Conservation (phyloP, 495 filamentous ascomycete genomes). For the Aspergillus avenaceus region DNA sequence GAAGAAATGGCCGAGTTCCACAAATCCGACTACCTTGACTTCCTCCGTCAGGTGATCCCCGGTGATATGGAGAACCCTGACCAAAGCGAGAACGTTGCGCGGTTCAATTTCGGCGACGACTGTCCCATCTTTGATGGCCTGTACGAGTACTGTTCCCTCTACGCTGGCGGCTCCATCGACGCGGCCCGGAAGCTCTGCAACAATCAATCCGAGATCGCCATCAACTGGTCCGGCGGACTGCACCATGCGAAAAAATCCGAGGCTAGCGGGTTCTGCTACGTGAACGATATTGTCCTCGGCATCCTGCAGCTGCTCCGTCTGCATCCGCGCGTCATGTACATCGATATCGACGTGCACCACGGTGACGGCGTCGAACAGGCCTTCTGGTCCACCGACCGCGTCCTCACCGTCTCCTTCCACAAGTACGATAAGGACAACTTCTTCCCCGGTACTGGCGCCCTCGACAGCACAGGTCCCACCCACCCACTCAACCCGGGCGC, state of each 20-base stretch:
- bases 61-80: conserved; percentile 44
- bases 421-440: conserved; percentile 85
- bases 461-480: conserved; percentile 54
- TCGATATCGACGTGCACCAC: conserved; percentile 98
- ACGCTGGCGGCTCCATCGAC: conserved; percentile 83
- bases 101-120: conserved; percentile 87
- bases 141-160: conserved; percentile 91
- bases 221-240: conserved; percentile 99
- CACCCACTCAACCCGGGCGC: conserved; percentile 59
- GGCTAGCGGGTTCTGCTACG: conserved; percentile 94
- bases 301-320: conserved; percentile 85
- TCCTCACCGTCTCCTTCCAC: conserved; percentile 95
- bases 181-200: conserved; percentile 86
- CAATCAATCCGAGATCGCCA: conserved; percentile 86
- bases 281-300: conserved; percentile 96
- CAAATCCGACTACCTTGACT: conserved; percentile 82
- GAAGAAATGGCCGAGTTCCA: conserved; percentile 90
- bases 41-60: conserved; percentile 52
- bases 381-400: conserved; percentile 93
- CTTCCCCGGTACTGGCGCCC: conserved; percentile 64
- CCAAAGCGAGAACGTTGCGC: conserved; percentile 35
- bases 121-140: conserved; percentile 96
- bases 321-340: conserved; percentile 89
- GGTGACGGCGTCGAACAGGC: conserved; percentile 97
- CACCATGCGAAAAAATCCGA: conserved; percentile 95